Conservation (phyloP, 148 eudicot species). For the Amaranthus palmeri region DNA sequence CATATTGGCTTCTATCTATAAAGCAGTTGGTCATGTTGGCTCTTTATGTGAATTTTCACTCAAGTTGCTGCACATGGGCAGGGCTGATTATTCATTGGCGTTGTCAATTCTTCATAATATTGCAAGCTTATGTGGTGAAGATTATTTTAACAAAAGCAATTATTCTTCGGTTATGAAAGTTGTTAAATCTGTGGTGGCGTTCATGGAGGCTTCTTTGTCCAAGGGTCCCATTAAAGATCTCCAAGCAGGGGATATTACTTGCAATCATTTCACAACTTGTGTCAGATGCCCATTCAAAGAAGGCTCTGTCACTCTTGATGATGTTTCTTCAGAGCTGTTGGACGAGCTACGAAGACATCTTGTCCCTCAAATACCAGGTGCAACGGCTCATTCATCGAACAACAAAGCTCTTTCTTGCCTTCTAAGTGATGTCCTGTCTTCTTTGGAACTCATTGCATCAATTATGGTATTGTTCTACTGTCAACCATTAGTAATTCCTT, state of each 20-base stretch:
- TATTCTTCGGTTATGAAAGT: slow-evolving; percentile 42
- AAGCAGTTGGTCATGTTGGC: slow-evolving; percentile 42
- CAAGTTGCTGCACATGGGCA: slow-evolving; percentile 35
- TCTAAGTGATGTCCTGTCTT: slow-evolving; percentile 48
- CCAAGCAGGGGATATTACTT: slow-evolving; percentile 9
- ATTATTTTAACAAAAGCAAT: slow-evolving; percentile 34
- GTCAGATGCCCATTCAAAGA: slow-evolving; percentile 59
- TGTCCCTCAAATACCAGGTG: slow-evolving; percentile 13
- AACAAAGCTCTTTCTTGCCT: slow-evolving; percentile 13
- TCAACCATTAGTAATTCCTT: not conserved
- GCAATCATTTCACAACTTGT: slow-evolving; percentile 34
- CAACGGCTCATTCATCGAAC: slow-evolving; percentile 11
- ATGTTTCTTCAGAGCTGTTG: slow-evolving; percentile 40
- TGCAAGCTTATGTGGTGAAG: slow-evolving; percentile 54
- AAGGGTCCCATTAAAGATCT: slow-evolving; percentile 16
- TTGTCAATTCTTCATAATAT: slow-evolving; percentile 65
- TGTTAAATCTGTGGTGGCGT: slow-evolving; percentile 47
- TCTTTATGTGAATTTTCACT: slow-evolving; percentile 59
- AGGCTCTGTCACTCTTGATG: slow-evolving; percentile 45
- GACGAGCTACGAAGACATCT: slow-evolving; percentile 34
- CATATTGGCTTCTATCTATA: slow-evolving; percentile 61
- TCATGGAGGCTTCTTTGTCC: slow-evolving; percentile 37
- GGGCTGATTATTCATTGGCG: slow-evolving; percentile 28
- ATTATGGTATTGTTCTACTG: slow-evolving; percentile 47
- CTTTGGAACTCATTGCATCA: slow-evolving; percentile 65